phyloP scores from a whole-genome alignment of 768 basidiomycete genomes.

The Postia placenta region DNA sequence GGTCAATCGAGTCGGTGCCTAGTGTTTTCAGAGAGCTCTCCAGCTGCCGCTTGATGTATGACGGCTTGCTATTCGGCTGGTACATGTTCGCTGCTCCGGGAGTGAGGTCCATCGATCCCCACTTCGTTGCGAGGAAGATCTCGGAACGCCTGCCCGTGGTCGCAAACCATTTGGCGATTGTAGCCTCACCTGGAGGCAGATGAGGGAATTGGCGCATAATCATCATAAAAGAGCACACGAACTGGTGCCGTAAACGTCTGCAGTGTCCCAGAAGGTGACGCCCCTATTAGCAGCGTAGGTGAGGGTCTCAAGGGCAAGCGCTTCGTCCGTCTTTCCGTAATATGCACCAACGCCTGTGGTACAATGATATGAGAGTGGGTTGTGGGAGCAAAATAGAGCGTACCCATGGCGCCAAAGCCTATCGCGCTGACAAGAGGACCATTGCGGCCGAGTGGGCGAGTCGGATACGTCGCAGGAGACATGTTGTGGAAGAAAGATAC shows the following conservation, averaged over 20 bases:
- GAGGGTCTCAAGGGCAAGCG: neutral
- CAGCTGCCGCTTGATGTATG: conserved; percentile 31
- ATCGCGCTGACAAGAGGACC: neutral
- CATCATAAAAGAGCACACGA: conserved; percentile 13
- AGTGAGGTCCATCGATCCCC: conserved; percentile 26
- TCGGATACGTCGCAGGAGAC: neutral
- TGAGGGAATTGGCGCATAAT: too few relatives aligned
- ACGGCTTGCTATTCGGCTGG: conserved; percentile 1
- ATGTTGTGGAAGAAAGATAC: too few relatives aligned
- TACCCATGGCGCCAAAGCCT: conserved; percentile 1
- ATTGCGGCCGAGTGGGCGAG: neutral
- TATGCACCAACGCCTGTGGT: neutral
- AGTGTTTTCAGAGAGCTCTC: conserved; percentile 34
- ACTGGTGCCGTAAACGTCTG: conserved; percentile 35
- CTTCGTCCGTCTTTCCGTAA: conserved; percentile 1
- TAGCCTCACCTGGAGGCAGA: neutral
- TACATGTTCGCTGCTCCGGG: neutral
- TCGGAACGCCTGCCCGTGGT: conserved; percentile 42
- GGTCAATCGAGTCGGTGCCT: conserved; percentile 29
- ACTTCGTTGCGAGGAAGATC: conserved; percentile 64
- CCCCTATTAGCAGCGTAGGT: conserved; percentile 18
- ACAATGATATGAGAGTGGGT: neutral
- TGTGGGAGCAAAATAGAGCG: neutral
- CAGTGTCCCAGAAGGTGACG: conserved; percentile 43
- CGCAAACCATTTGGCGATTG: conserved; percentile 35